Evolutionary conservation across 306 rosid species (phyloP).

Genomic region (Cucurbita moschata): DNA sequence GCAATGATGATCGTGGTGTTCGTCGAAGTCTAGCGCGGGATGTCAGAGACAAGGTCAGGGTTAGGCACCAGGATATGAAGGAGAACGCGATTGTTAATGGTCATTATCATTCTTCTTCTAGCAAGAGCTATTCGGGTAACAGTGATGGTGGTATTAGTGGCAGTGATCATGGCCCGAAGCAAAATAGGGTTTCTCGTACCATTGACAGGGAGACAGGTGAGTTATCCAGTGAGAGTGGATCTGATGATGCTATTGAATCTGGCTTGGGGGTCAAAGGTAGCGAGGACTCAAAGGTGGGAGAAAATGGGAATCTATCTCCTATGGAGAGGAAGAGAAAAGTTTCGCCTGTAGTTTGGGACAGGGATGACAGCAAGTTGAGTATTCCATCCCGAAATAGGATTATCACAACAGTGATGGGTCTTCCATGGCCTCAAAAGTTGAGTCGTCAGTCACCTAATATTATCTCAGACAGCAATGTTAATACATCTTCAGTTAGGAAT

Average conservation of each 20-base stretch:
- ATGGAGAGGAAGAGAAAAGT: conserved; percentile 53
- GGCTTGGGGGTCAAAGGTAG: conserved; percentile 22
- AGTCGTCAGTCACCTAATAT: conserved; percentile 30
- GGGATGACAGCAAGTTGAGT: conserved; percentile 26
- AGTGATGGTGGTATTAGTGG: conserved; percentile 4
- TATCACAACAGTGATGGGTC: conserved; percentile 2
- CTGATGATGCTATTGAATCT: conserved; percentile 76
- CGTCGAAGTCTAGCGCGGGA: conserved; percentile 35
- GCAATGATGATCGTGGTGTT: conserved; percentile 27
- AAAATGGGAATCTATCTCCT: conserved; percentile 28
- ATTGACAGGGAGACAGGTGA: conserved; percentile 87
- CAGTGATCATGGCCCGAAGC: conserved; percentile 32
- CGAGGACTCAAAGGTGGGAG: conserved; percentile 25
- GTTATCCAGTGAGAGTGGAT: conserved; percentile 83
- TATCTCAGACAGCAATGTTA: conserved; percentile 26
- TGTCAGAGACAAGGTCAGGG: conserved; percentile 45
- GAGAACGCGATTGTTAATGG: conserved; percentile 49
- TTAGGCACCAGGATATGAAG: conserved; percentile 44
- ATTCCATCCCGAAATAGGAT: conserved; percentile 16
- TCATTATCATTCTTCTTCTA: conserved; percentile 29
- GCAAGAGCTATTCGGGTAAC: conserved; percentile 54
- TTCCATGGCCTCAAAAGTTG: conserved; percentile 55
- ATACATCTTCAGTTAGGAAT: conserved; percentile 23
- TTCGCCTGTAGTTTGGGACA: conserved; percentile 51
- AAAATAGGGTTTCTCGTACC: conserved; percentile 34